A percentile compares a stretch with the other conserved stretches of the same genome.
Evolutionary conservation across 2,329 filamentous ascomycete species (phyloP).

Genomic region (Cryphonectria japonica): DNA sequence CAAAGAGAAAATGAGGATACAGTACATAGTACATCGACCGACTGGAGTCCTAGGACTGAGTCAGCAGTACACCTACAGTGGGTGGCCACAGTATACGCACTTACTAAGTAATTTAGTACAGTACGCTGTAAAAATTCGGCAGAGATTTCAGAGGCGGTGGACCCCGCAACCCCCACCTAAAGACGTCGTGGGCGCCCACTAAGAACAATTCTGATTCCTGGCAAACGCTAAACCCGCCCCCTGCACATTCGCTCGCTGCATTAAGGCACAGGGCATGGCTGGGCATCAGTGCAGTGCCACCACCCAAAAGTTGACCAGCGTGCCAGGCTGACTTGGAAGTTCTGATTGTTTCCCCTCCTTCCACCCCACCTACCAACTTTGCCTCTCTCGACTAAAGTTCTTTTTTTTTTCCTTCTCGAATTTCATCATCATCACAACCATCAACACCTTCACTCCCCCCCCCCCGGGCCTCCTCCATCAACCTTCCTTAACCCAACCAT

Average conservation of each 20-base stretch:
- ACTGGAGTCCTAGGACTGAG: too few relatives aligned
- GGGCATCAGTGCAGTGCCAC: not conserved
- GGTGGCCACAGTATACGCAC: not conserved
- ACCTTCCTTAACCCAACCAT: not conserved
- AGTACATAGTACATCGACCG: too few relatives aligned
- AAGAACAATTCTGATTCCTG: not conserved
- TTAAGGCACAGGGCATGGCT: not conserved
- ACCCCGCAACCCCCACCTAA: constrained; percentile 19
- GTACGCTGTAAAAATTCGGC: not conserved
- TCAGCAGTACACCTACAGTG: not conserved
- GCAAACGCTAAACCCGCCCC: not conserved
- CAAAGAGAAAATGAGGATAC: too few relatives aligned
- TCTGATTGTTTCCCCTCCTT: constrained; percentile 20
- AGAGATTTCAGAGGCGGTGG: constrained; percentile 27
- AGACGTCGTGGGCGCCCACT: constrained; percentile 1
- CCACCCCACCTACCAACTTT: constrained; percentile 12
- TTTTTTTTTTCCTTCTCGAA: constrained; percentile 19
- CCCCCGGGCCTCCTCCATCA: not conserved
- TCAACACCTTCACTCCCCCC: not conserved
- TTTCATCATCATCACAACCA: constrained; percentile 18
- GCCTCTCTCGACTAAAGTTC: not conserved
- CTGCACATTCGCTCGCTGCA: constrained; percentile 9
- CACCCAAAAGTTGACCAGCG: not conserved
- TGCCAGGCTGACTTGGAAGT: not conserved
- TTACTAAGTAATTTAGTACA: not conserved